Percentiles rank a stretch among this genome's conserved stretches.
phyloP scores from a whole-genome alignment of 345 rosid species.

The Aquilaria malaccensis region DNA sequence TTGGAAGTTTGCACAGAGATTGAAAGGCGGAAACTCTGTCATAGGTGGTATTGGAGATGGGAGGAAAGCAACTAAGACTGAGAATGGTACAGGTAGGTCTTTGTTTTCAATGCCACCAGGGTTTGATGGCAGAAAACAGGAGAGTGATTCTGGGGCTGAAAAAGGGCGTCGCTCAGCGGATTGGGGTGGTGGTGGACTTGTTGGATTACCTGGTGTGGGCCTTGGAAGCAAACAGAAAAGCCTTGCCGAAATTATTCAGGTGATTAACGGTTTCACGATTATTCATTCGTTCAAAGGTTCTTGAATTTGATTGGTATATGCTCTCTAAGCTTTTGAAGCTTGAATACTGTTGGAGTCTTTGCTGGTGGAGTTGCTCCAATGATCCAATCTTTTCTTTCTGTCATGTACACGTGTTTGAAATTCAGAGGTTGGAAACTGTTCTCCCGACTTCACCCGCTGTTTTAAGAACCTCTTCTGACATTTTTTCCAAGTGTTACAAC shows the following conservation, averaged over 20 bases:
- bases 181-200: conserved; percentile 79
- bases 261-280: conserved; percentile 15
- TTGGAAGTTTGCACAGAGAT: conserved; percentile 73
- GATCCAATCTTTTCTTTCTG: no score
- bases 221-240: conserved; percentile 72
- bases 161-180: conserved; percentile 39
- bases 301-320: not conserved
- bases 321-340: not conserved
- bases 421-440: no score
- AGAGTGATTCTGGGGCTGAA: conserved; percentile 35
- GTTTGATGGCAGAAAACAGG: conserved; percentile 61
- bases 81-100: conserved; percentile 41
- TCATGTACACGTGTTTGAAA: no score
- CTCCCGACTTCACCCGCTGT: no score
- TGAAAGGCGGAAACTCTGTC: conserved; percentile 47
- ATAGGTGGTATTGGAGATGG: conserved; percentile 76
- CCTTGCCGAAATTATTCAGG: conserved; percentile 80
- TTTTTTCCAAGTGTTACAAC: no score
- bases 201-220: conserved; percentile 64
- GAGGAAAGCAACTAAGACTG: conserved; percentile 42
- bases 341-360: not conserved
- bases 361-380: conserved; percentile 3
- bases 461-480: no score
- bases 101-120: conserved; percentile 75
- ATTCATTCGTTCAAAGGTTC: conserved; percentile 2